phyloP scores from a whole-genome alignment of 1,284 basidiomycete genomes.

The Pseudozyma thailandica region DNA sequence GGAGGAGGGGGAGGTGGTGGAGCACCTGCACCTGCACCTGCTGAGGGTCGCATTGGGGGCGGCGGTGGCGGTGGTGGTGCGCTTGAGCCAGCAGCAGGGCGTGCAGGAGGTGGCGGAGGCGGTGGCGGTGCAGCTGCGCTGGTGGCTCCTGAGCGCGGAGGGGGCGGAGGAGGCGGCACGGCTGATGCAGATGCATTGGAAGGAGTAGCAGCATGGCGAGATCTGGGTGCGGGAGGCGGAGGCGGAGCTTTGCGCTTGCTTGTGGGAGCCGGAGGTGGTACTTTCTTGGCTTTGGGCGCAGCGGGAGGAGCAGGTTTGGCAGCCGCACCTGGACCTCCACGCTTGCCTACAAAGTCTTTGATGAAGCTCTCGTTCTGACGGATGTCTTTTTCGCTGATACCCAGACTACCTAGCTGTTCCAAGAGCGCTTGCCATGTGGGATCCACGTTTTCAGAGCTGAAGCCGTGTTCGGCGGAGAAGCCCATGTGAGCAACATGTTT shows the following conservation, averaged over 20 bases:
- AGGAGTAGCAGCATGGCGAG: slow-evolving; percentile 33
- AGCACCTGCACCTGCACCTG: slow-evolving; percentile 37
- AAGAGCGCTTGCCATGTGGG: slow-evolving; percentile 88
- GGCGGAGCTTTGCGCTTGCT: slow-evolving; percentile 62
- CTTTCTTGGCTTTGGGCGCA: slow-evolving; percentile 71
- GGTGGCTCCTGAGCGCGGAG: slow-evolving; percentile 69
- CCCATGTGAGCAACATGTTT: slow-evolving; percentile 95
- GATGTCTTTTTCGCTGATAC: slow-evolving; percentile 74
- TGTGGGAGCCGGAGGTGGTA: slow-evolving; percentile 72
- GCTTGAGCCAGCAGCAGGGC: slow-evolving; percentile 24
- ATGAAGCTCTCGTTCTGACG: slow-evolving; percentile 88
- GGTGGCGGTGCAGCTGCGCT: slow-evolving; percentile 68
- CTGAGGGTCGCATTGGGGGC: slow-evolving; percentile 31
- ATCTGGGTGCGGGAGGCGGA: slow-evolving; percentile 56
- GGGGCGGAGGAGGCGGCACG: slow-evolving; percentile 53
- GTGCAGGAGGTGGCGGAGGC: slow-evolving; percentile 66
- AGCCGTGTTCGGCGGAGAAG: slow-evolving; percentile 85
- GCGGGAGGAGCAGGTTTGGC: slow-evolving; percentile 61
- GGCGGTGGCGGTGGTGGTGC: slow-evolving; percentile 56
- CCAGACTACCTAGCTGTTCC: slow-evolving; percentile 77
- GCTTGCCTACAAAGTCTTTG: slow-evolving; percentile 79
- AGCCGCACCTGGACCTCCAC: slow-evolving; percentile 68
- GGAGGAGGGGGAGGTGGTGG: slow-evolving; percentile 58
- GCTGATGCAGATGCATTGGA: slow-evolving; percentile 32
- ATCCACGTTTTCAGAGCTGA: slow-evolving; percentile 88